A percentile compares a stretch with the other conserved stretches of the same genome.
Conservation (phyloP, 202 grass and related monocot genomes). For the Hordeum pubiflorum region DNA sequence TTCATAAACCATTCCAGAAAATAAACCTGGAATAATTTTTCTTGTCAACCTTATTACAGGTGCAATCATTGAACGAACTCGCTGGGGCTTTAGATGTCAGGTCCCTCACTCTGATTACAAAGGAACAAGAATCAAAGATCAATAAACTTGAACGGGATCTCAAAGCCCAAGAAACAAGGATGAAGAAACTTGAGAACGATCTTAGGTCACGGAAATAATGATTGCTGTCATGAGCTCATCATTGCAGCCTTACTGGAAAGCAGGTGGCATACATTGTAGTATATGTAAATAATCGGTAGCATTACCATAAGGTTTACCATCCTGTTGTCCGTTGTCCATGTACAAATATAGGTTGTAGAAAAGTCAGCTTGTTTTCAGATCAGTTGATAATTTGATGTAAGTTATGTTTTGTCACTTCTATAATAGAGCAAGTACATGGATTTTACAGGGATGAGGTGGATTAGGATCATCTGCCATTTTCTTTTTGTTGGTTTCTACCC, state of each 20-base stretch:
- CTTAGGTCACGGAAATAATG: slow-evolving; percentile 36
- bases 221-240: slow-evolving; percentile 10
- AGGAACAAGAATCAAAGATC: slow-evolving; percentile 83
- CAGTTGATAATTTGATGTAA: slow-evolving; percentile 26
- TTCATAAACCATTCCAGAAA: slow-evolving; percentile 4
- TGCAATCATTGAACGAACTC: slow-evolving; percentile 58
- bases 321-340: slow-evolving; percentile 7
- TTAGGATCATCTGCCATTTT: slow-evolving; percentile 11
- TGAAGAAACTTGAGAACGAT: slow-evolving; percentile 66
- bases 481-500: slow-evolving; percentile 10
- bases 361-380: slow-evolving; percentile 17
- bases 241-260: slow-evolving; percentile 13
- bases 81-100: slow-evolving; percentile 72
- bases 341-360: slow-evolving; percentile 15
- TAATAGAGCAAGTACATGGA: background rate
- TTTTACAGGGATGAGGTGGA: slow-evolving; percentile 5
- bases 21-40: slow-evolving; percentile 15
- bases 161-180: slow-evolving; percentile 59
- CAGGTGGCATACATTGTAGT: slow-evolving; percentile 15
- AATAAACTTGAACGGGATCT: slow-evolving; percentile 59
- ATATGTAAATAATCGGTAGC: slow-evolving; percentile 36
- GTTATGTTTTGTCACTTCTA: slow-evolving; percentile 6
- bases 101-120: slow-evolving; percentile 51
- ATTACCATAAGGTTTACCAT: slow-evolving; percentile 16
- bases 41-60: slow-evolving; percentile 43